These are phyloP conservation scores for Meira nashicola DNA, from an alignment of 1,284 basidiomycete genomes.

Conservation along the genomic window DNA sequence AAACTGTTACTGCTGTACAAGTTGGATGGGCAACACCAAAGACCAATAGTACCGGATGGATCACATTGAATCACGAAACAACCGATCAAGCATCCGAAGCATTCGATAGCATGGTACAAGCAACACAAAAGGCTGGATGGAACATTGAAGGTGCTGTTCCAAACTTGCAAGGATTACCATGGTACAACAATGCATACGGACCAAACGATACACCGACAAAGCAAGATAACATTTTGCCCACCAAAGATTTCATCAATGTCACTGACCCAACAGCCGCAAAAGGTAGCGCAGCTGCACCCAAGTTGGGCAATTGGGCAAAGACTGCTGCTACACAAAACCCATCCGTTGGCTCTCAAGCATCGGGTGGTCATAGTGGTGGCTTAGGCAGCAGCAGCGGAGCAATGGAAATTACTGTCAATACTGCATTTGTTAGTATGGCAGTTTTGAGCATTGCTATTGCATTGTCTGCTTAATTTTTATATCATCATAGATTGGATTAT, in stretches of 20 bases:
- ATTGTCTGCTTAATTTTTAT: too few species aligned
- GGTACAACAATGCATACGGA: conserved; percentile 32
- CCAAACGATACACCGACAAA: conserved; percentile 7
- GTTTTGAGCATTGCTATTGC: neutral
- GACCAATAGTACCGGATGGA: conserved; percentile 29
- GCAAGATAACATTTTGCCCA: conserved; percentile 12
- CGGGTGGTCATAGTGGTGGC: neutral
- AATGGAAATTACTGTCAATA: neutral
- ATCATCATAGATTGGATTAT: too few species aligned
- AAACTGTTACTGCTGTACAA: conserved; percentile 27
- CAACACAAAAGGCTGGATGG: conserved; percentile 24
- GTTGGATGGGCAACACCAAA: conserved; percentile 23
- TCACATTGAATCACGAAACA: conserved; percentile 44
- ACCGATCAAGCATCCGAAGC: conserved; percentile 40
- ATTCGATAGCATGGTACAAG: conserved; percentile 28
- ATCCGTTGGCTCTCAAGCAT: conserved; percentile 1
- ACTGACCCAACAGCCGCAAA: conserved; percentile 2
- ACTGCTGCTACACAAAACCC: neutral
- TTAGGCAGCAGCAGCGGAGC: neutral
- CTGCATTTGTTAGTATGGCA: neutral
- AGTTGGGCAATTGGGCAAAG: conserved; percentile 10
- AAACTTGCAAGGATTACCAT: conserved; percentile 33
- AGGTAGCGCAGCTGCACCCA: neutral
- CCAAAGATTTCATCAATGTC: conserved; percentile 12
- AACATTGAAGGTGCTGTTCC: conserved; percentile 25